Conservation (phyloP, 768 basidiomycete genomes). For the Boletus vinaceobasis region DNA sequence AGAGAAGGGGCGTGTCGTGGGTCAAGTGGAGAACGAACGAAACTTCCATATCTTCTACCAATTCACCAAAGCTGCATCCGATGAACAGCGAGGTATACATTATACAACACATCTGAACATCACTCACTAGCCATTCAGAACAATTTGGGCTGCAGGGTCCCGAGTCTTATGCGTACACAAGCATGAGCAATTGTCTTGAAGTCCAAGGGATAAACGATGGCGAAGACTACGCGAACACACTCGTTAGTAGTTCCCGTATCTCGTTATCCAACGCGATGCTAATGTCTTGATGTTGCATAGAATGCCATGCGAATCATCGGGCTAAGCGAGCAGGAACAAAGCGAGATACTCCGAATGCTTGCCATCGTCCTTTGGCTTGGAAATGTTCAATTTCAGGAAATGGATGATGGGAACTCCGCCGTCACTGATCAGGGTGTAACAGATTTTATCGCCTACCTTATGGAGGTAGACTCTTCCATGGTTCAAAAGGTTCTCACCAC, state of each 20-base stretch:
- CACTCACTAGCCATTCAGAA: slow-evolving; percentile 49
- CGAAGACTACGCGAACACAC: slow-evolving; percentile 83
- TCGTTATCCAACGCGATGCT: background rate
- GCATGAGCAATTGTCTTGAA: slow-evolving; percentile 85
- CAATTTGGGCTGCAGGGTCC: slow-evolving; percentile 94
- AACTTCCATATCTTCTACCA: slow-evolving; percentile 99
- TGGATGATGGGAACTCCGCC: slow-evolving; percentile 83
- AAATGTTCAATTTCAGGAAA: slow-evolving; percentile 87
- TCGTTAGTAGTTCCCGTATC: slow-evolving; percentile 48
- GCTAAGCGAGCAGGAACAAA: slow-evolving; percentile 78
- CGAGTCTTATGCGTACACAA: slow-evolving; percentile 92
- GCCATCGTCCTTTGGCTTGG: slow-evolving; percentile 94
- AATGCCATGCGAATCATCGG: slow-evolving; percentile 95
- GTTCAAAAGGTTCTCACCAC: slow-evolving; percentile 87
- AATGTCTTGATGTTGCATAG: slow-evolving; percentile 35
- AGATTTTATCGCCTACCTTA: slow-evolving; percentile 91
- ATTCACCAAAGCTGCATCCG: slow-evolving; percentile 92
- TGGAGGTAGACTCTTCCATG: slow-evolving; percentile 76
- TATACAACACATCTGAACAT: background rate
- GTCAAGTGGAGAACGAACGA: slow-evolving; percentile 93
- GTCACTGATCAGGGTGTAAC: slow-evolving; percentile 84
- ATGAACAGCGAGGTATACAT: slow-evolving; percentile 77
- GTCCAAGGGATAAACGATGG: slow-evolving; percentile 90
- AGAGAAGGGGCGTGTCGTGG: slow-evolving; percentile 95
- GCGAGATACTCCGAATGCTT: slow-evolving; percentile 90